phyloP scores from a whole-genome alignment of 148 eudicot species.

The Limonium bicolor region DNA sequence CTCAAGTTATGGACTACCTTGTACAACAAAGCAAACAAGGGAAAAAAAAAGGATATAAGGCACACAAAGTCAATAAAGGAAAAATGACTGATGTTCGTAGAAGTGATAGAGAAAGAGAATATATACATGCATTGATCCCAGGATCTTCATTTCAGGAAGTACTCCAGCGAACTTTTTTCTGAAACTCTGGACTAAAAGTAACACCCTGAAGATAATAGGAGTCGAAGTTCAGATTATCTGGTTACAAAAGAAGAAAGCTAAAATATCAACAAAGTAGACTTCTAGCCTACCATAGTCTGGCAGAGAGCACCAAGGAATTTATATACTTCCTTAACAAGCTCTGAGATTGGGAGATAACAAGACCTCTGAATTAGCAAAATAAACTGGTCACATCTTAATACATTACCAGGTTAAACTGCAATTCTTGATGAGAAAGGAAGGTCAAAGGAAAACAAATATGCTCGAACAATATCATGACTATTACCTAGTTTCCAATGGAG shows the following conservation, averaged over 20 bases:
- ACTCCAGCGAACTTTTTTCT: conserved; percentile 53
- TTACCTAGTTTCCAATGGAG: conserved; percentile 76
- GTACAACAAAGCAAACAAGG: no score
- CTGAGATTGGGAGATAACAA: conserved; percentile 21
- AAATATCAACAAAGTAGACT: not conserved
- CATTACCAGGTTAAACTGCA: not conserved
- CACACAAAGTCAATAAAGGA: no score
- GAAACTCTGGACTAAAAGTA: conserved; percentile 55
- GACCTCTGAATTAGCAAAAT: conserved; percentile 35
- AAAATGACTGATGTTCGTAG: no score
- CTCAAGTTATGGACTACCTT: no score
- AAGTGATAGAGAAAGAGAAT: conserved; percentile 8
- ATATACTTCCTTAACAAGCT: conserved; percentile 56
- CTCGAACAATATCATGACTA: not conserved
- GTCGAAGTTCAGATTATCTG: not conserved
- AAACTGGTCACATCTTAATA: conserved; percentile 6
- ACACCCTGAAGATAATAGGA: conserved; percentile 41
- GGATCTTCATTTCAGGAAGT: conserved; percentile 55
- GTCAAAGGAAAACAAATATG: not conserved
- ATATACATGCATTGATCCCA: conserved; percentile 90
- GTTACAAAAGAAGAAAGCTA: not conserved
- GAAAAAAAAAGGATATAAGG: no score
- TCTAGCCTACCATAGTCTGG: conserved; percentile 56
- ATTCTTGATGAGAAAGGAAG: not conserved
- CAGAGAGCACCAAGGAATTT: conserved; percentile 41